These are phyloP conservation scores for Fusarium coicis DNA, from an alignment of 2,329 filamentous ascomycete species.

Conservation along the genomic window DNA sequence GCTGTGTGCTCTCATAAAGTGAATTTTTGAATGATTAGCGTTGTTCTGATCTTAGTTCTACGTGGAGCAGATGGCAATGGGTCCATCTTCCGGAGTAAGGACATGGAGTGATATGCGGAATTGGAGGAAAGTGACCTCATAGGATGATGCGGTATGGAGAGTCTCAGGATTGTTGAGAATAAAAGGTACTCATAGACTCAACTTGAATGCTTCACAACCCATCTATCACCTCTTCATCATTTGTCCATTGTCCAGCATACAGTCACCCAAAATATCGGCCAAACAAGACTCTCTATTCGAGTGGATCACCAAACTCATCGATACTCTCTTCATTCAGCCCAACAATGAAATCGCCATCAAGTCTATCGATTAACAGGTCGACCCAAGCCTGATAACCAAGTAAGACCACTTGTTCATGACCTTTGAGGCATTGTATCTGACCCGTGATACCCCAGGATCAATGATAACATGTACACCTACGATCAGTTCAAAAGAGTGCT, in stretches of 20 bases:
- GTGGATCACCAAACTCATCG: background rate
- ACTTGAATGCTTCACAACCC: no score
- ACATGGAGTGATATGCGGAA: no score
- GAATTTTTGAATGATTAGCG: no score
- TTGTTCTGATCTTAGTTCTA: no score
- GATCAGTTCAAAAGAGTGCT: background rate
- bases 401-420: fast-evolving
- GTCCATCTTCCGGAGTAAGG: no score
- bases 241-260: fast-evolving
- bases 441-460: fast-evolving
- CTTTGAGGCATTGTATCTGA: fast-evolving
- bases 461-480: background rate
- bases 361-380: background rate
- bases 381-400: background rate
- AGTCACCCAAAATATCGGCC: fast-evolving
- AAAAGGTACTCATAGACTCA: no score
- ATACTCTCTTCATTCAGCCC: background rate
- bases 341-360: background rate
- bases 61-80: no score
- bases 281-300: fast-evolving
- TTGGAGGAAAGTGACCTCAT: no score
- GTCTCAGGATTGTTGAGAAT: no score
- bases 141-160: no score
- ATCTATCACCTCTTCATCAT: fast-evolving
- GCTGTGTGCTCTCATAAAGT: no score